Evolutionary conservation across 495 filamentous ascomycete genomes (phyloP).

Genomic region (Geoglossum glabrum): DNA sequence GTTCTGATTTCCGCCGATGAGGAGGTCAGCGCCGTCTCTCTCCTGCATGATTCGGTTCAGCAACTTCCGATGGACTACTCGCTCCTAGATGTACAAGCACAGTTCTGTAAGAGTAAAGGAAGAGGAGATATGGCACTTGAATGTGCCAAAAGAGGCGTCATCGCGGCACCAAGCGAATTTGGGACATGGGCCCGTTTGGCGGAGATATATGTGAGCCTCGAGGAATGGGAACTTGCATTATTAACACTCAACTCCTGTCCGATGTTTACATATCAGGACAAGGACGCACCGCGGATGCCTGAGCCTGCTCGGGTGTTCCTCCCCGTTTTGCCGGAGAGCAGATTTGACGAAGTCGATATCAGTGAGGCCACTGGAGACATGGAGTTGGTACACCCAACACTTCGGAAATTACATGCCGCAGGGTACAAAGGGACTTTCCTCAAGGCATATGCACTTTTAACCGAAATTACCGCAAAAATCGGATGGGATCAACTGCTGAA

Average conservation of each 20-base stretch:
- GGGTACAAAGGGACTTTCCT: conserved; percentile 85
- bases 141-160: conserved; percentile 82
- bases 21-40: conserved; percentile 78
- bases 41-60: conserved; percentile 72
- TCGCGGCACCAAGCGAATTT: conserved; percentile 89
- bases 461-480: conserved; percentile 84
- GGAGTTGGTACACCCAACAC: conserved; percentile 70
- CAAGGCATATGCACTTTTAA: conserved; percentile 82
- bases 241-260: conserved; percentile 96
- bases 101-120: conserved; percentile 81
- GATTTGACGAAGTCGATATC: conserved; percentile 86
- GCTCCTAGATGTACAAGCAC: conserved; percentile 77
- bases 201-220: conserved; percentile 76
- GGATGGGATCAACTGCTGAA: conserved; percentile 93
- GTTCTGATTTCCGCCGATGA: conserved; percentile 87
- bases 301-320: conserved; percentile 65
- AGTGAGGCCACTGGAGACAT: conserved; percentile 45
- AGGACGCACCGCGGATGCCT: conserved; percentile 84
- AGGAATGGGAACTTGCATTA: conserved; percentile 84
- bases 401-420: conserved; percentile 72
- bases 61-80: conserved; percentile 92
- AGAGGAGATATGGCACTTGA: conserved; percentile 70
- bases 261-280: conserved; percentile 99
- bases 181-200: conserved; percentile 89
- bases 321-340: conserved; percentile 71